Evolutionary conservation across 805 yeast species (phyloP), one percentile per base, ranked within the genome.

Genomic region (Kuraishia hungarica): DNA sequence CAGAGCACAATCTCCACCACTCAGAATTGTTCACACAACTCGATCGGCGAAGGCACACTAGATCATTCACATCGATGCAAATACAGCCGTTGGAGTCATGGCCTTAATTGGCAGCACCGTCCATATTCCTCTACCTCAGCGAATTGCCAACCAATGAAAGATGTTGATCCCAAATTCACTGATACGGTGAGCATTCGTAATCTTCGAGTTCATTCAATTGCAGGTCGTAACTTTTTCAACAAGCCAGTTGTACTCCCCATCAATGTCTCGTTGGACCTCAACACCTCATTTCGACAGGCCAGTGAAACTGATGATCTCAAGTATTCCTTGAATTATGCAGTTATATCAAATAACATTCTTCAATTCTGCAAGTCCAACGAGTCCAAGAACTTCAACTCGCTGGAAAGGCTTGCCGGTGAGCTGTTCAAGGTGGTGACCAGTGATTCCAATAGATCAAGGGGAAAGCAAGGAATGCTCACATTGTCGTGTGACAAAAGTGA

Each of bases 281-380:
- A 72, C 39, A 87, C 96, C 0, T 82, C 84, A 62, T 86, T 92
- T 62, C 74, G 79, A 23, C 73, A 79, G 55, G 92, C 97, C n/a
- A 83, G 93, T n/a, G 69, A 71, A 13, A 81, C 84, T 0, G 98
- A 93, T 69, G 93, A 92, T 64, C 75, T 93, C 61, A 80, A 82
- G 57, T 82, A 87, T 63, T 87, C 97, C 4, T 79, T 93, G 59
- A 93, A 93, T 69, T 93, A 93, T 68, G 97, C 97, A 1, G 91
- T 84, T 3, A 78, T 93, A 3, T 82, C 93, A 23, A 48, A 39
- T 22, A 48, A 53, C 43, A 22, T 55, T n/a, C 19, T 48, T 49
- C 23, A 21, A 10, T 23, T 28, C n/a, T 52, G 29, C 51, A 35
- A 26, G 22, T n/a, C 28, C 21, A 49, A 35, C n/a, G 48, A 47